Evolutionary conservation across 2,329 filamentous ascomycete genomes (phyloP), one percentile per base, ranked within the genome.

Genomic region (Aspergillus puulaauensis): DNA sequence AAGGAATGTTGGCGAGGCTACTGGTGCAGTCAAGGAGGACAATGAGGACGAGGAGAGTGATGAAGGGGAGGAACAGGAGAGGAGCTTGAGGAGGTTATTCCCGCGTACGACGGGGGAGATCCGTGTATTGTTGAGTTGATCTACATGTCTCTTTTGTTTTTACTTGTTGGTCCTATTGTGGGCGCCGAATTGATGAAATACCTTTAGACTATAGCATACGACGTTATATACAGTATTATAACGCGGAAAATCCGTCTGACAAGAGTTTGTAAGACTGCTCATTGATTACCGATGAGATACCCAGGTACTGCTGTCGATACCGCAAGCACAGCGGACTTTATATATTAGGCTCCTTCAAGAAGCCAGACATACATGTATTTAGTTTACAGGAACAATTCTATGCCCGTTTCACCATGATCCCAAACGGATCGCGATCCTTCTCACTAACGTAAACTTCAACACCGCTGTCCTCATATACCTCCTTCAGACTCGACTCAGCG

Each of bases 401-500:
- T n/a, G 12, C 43, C 27, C 59, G 63, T 60, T 67, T 64, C 31
- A 80, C 68, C 68, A 91, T 82, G 58, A 97, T 89, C 52, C 88
- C 88, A 76, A 92, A 99, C 0, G 95, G 95, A 81, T 99, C 95
- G 59, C 86, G 82, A 75, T 99, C 95, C 44, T 81, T 81, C 71
- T 89, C 82, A 74, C 93, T 97, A 49, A 96, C 85, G 57, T 88
- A 73, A 14, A 98, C 87, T 56, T 84, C 79, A 17, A 87, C 83
- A 21, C 79, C 77, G 11, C 79, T 78, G 61, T 86, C 83, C 7
- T 73, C 70, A 56, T 84, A 69, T n/a, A 80, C 78, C 44, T 84
- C 81, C 44, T 74, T 68, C 46, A 79, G 67, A 23, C 74, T 74
- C 23, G 69, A 68, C 6, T 70, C 63, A 23, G 61, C 67, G 12